A percentile compares a stretch with the other conserved stretches of the same genome.
phyloP scores from a whole-genome alignment of 129 eudicot species.

The Centaurea solstitialis region DNA sequence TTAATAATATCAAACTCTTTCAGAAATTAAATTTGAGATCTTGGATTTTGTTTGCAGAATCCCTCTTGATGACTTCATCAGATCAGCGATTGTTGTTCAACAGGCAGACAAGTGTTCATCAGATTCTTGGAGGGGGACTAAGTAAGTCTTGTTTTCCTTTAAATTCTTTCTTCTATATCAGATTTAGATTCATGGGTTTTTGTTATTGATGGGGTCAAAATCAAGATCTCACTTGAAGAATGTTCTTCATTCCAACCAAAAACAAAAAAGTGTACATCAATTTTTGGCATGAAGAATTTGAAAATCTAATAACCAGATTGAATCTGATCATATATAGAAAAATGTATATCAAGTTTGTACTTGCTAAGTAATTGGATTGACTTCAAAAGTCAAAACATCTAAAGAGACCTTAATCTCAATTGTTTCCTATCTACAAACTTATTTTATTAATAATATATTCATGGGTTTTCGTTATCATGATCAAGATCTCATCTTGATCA shows the following conservation, averaged over 20 bases:
- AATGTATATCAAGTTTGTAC: too few species aligned
- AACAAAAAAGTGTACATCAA: too few species aligned
- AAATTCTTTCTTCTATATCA: neutral
- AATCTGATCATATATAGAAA: too few species aligned
- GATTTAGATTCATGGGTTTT: constrained; percentile 3
- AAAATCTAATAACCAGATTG: too few species aligned
- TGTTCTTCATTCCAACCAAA: too few species aligned
- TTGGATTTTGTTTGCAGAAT: constrained; percentile 25
- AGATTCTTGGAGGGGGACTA: constrained; percentile 76
- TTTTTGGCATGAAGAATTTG: too few species aligned
- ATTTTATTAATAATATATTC: too few species aligned
- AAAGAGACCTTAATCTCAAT: neutral
- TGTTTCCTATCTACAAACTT: too few species aligned
- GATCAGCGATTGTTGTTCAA: constrained; percentile 61
- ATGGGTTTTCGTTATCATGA: neutral
- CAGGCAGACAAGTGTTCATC: constrained; percentile 66
- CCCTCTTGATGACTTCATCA: constrained; percentile 54
- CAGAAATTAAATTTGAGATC: constrained; percentile 15
- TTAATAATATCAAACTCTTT: constrained; percentile 11
- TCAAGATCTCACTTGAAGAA: too few species aligned
- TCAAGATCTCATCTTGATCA: constrained; percentile 24
- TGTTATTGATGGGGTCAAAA: too few species aligned
- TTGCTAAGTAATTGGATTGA: too few species aligned
- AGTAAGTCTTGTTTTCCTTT: constrained; percentile 37
- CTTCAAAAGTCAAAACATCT: too few species aligned